Evolutionary conservation across 306 rosid genomes (phyloP).

Genomic region (Comarum palustre): DNA sequence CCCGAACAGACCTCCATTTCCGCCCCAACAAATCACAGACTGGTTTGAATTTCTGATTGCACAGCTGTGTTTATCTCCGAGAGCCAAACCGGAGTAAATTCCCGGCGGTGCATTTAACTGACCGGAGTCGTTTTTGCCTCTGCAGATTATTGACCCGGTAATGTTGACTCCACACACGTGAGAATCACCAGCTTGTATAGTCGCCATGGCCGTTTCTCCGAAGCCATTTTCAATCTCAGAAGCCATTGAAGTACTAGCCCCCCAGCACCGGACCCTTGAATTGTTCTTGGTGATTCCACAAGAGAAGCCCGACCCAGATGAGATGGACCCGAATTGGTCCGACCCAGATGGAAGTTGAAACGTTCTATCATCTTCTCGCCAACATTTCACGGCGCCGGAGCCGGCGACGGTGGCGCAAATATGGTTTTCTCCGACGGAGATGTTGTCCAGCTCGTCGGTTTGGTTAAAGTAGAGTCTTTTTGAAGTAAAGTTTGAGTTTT

Average conservation of each 20-base stretch:
- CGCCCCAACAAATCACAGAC: conserved; percentile 80
- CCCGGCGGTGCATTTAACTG: conserved; percentile 48
- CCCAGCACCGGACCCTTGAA: conserved; percentile 62
- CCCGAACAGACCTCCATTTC: conserved; percentile 42
- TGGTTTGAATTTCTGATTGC: conserved; percentile 46
- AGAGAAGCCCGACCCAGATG: conserved; percentile 81
- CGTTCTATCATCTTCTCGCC: conserved; percentile 36
- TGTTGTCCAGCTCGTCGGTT: conserved; percentile 44
- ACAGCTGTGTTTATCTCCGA: conserved; percentile 70
- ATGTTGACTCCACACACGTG: conserved; percentile 70
- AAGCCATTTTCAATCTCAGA: conserved; percentile 40
- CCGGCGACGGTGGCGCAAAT: conserved; percentile 57
- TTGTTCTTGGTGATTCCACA: conserved; percentile 52
- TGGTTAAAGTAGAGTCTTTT: conserved; percentile 43
- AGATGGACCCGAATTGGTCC: conserved; percentile 42
- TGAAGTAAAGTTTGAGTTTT: conserved; percentile 19
- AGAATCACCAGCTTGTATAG: conserved; percentile 53
- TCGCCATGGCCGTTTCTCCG: conserved; percentile 49
- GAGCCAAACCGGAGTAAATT: conserved; percentile 39
- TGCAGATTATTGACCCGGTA: conserved; percentile 57
- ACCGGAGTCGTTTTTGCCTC: conserved; percentile 53
- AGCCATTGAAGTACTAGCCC: conserved; percentile 25
- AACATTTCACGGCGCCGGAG: conserved; percentile 46
- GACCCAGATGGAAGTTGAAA: conserved; percentile 28
- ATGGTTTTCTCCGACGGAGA: conserved; percentile 60